These are phyloP conservation scores for Venturia pyrina DNA, from an alignment of 2,329 filamentous ascomycete genomes.

Conservation along the genomic window DNA sequence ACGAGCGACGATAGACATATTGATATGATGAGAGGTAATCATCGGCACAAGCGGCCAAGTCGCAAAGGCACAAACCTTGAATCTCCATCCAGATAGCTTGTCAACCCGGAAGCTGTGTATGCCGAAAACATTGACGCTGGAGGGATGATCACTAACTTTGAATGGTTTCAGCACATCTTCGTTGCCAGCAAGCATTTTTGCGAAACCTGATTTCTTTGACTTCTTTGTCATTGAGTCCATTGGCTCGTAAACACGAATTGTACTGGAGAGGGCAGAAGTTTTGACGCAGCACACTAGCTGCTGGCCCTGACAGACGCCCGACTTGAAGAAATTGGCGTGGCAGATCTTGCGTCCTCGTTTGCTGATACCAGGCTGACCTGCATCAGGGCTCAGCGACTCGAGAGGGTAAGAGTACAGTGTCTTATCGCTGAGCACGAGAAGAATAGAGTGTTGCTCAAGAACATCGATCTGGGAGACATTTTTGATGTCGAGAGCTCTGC, in stretches of 20 bases:
- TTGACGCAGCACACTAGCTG: constrained; percentile 96
- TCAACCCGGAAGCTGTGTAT: neutral
- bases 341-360: constrained; percentile 94
- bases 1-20: neutral
- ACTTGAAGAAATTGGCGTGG: constrained; percentile 97
- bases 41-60: neutral
- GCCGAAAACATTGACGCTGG: neutral
- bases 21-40: neutral
- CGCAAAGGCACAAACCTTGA: constrained; percentile 5
- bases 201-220: constrained; percentile 90
- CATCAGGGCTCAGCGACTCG: constrained; percentile 62
- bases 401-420: constrained; percentile 83
- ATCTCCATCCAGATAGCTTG: neutral
- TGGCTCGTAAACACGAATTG: constrained; percentile 98
- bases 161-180: constrained; percentile 94
- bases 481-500: constrained; percentile 73
- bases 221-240: constrained; percentile 89
- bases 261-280: constrained; percentile 83
- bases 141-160: constrained; percentile 43
- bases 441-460: constrained; percentile 84
- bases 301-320: constrained; percentile 85
- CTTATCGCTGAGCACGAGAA: constrained; percentile 88
- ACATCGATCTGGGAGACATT: constrained; percentile 93
- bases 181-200: constrained; percentile 88
- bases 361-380: constrained; percentile 40